phyloP scores from a whole-genome alignment of 768 basidiomycete species.

The Russula compacta region DNA sequence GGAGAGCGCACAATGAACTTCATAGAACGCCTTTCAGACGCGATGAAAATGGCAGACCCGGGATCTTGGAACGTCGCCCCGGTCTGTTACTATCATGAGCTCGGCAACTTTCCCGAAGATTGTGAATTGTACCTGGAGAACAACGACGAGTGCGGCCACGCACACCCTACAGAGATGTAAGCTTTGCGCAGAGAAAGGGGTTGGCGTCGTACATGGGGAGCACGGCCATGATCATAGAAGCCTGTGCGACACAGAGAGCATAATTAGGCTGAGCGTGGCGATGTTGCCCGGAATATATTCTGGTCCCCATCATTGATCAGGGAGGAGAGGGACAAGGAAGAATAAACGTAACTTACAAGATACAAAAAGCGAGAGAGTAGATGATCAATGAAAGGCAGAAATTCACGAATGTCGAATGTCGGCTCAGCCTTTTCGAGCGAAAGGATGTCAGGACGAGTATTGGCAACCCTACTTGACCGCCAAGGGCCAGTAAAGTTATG shows the following conservation, averaged over 20 bases:
- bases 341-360: slow-evolving; percentile 35
- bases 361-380: slow-evolving; percentile 42
- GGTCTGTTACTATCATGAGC: slow-evolving; percentile 22
- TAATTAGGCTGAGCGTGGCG: slow-evolving; percentile 23
- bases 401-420: slow-evolving; percentile 47
- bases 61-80: slow-evolving; percentile 30
- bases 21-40: slow-evolving; percentile 23
- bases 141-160: slow-evolving; percentile 34
- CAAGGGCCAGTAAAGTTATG: slow-evolving; percentile 40
- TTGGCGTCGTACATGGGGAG: slow-evolving; percentile 39
- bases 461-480: slow-evolving; percentile 46
- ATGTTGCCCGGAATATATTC: slow-evolving; percentile 28
- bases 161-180: slow-evolving; percentile 29
- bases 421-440: slow-evolving; percentile 33
- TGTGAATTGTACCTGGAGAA: slow-evolving; percentile 29
- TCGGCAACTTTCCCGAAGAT: background rate
- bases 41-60: slow-evolving; percentile 18
- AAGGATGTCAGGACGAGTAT: slow-evolving; percentile 39
- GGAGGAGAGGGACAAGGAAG: background rate
- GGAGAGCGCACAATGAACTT: slow-evolving; percentile 21
- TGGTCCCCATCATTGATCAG: slow-evolving; percentile 11
- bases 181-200: background rate
- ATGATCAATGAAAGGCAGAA: slow-evolving; percentile 49
- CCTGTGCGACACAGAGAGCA: slow-evolving; percentile 41
- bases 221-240: slow-evolving; percentile 43